phyloP scores from a whole-genome alignment of 768 basidiomycete species.

The Cytidiella melzeri region DNA sequence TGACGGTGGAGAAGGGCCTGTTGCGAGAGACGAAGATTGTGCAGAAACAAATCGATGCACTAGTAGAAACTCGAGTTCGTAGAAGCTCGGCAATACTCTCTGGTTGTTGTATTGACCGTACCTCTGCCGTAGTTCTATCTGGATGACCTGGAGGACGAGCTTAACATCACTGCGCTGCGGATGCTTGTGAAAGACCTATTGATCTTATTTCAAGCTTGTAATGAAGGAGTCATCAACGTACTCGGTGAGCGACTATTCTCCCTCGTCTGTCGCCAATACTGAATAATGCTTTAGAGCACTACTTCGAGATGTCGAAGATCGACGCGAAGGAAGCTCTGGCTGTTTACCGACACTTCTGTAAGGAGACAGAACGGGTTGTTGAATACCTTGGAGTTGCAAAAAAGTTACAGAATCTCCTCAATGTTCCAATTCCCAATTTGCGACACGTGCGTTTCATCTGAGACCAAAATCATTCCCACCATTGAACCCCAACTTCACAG shows the following conservation, averaged over 20 bases:
- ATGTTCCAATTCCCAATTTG: conserved; percentile 90
- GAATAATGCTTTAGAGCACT: conserved; percentile 57
- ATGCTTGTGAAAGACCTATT: conserved; percentile 96
- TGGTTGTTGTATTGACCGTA: background rate
- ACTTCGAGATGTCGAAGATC: conserved; percentile 96
- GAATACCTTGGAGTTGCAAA: conserved; percentile 90
- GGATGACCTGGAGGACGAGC: conserved; percentile 88
- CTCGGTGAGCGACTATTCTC: conserved; percentile 47
- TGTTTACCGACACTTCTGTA: conserved; percentile 93
- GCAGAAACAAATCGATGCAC: conserved; percentile 81
- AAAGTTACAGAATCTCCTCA: conserved; percentile 88
- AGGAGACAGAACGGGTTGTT: conserved; percentile 87
- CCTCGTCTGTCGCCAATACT: conserved; percentile 12
- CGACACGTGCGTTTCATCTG: conserved; percentile 59
- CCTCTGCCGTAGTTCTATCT: conserved; percentile 74
- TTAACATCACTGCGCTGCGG: conserved; percentile 80
- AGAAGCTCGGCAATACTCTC: background rate
- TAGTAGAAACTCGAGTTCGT: conserved; percentile 85
- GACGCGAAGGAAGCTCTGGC: conserved; percentile 81
- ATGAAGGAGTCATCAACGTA: conserved; percentile 87
- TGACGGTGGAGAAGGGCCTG: conserved; percentile 95
- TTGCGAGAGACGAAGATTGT: conserved; percentile 88
- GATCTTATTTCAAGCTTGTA: conserved; percentile 92
- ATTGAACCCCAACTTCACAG: conserved; percentile 31
- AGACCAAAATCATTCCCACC: background rate